These are phyloP conservation scores for Daedaleopsis nitida DNA, from an alignment of 768 basidiomycete genomes.

Conservation along the genomic window DNA sequence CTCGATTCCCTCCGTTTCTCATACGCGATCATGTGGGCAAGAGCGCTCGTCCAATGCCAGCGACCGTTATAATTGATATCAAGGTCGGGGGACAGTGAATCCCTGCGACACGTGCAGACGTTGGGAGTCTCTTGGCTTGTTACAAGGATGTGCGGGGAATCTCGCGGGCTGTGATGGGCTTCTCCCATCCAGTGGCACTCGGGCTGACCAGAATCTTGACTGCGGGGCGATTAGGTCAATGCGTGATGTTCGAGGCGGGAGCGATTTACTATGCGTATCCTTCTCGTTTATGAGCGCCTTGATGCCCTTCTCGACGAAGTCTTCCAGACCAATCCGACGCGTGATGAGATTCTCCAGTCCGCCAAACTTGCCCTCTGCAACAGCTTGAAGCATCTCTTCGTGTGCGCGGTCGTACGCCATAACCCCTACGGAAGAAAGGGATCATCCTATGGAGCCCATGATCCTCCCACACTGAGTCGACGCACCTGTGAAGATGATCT, in stretches of 20 bases:
- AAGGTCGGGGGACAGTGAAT: conserved; percentile 1
- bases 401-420: conserved; percentile 43
- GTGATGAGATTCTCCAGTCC: conserved; percentile 47
- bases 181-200: neutral
- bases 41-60: neutral
- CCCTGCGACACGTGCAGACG: neutral
- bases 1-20: neutral
- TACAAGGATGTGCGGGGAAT: neutral
- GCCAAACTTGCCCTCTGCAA: conserved; percentile 40
- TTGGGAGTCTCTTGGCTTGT: conserved; percentile 14
- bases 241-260: neutral
- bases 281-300: conserved; percentile 42
- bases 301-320: conserved; percentile 46
- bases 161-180: neutral
- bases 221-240: conserved; percentile 45
- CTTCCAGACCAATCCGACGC: conserved; percentile 41
- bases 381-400: conserved; percentile 40
- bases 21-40: neutral
- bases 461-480: neutral
- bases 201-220: neutral
- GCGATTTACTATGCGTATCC: conserved; percentile 38
- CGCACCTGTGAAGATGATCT: conserved; percentile 42
- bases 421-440: conserved; percentile 29
- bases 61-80: conserved; percentile 13
- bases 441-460: neutral